Percentiles rank a stretch among this genome's conserved stretches.
Evolutionary conservation across 139 green algal genomes (phyloP).

Genomic region (Picochlorum costavermella): DNA sequence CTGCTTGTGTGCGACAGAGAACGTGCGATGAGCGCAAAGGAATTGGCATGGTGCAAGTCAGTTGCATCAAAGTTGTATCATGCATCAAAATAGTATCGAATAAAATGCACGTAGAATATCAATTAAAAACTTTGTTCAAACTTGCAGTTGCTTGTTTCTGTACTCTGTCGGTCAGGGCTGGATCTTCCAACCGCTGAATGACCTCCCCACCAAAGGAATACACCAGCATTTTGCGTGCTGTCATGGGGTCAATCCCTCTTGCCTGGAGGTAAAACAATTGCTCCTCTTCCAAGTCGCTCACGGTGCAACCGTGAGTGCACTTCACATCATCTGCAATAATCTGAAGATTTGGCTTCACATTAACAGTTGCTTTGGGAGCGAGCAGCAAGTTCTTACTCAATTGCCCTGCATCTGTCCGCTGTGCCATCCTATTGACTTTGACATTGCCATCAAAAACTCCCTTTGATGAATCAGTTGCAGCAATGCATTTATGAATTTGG

Average conservation of each 20-base stretch:
- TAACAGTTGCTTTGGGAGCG: conserved; percentile 82
- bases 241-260: conserved; percentile 61
- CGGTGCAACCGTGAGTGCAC: conserved; percentile 93
- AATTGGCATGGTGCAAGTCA: conserved; percentile 45
- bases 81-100: background rate
- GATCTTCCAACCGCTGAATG: conserved; percentile 46
- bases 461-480: conserved; percentile 46
- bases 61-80: conserved; percentile 48
- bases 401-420: conserved; percentile 93
- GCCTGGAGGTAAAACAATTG: conserved; percentile 97
- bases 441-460: conserved; percentile 98
- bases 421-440: conserved; percentile 77
- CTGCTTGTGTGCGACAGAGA: conserved; percentile 49
- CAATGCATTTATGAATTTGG: conserved; percentile 99
- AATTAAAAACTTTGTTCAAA: conserved; percentile 7
- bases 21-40: conserved; percentile 45
- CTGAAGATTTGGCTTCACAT: conserved; percentile 96
- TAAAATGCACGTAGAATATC: background rate
- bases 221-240: conserved; percentile 73
- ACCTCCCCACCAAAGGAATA: conserved; percentile 85
- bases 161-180: conserved; percentile 26
- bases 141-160: conserved; percentile 11
- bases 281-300: conserved; percentile 95
- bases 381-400: conserved; percentile 91
- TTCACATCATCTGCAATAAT: conserved; percentile 99